Evolutionary conservation across 352 stramenopile genomes (phyloP), one percentile per base, ranked within the genome.

Genomic region (Peronospora belbahrii): DNA sequence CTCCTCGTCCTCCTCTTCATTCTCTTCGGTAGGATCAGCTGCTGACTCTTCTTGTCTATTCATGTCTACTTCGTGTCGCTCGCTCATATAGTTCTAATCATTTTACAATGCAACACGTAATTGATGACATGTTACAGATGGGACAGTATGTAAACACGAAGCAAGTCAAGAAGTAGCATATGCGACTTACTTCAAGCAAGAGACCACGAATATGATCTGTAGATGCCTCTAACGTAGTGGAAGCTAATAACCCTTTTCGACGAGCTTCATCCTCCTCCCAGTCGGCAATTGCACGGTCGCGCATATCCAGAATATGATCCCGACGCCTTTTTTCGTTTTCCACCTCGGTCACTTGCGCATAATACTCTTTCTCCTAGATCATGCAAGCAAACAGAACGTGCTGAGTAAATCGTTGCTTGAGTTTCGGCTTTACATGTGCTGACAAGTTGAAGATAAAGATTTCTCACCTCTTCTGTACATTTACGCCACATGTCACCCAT

Each of bases 401-500:
- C 23, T 13, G 4, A 23, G 52, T 28, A 52, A 25, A 33, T 30
- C 14, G 3, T n/a, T n/a, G 33, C 34, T 38, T 13, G 24, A 19
- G 9, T n/a, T n/a, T n/a, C n/a, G n/a, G 10, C 6, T 11, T 15
- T 30, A 42, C 18, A 27, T 2, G 7, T 40, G 22, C 18, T n/a
- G 28, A n/a, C 15, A 23, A 15, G 6, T 3, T 15, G 9, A 13
- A 28, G 7, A 42, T 38, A n/a, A n/a, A n/a, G n/a, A n/a, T n/a
- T n/a, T n/a, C n/a, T 18, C 17, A 80, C 69, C 61, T 89, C 78
- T 34, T 89, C 78, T 2, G 69, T 80, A 51, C 70, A 82, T 45
- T 82, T 87, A 47, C 78, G 78, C 78, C 78, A 89, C 75, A 85
- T 85, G 31, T 89, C 78, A 30, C 78, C 78, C 42, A 89, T 70